Evolutionary conservation across 2,329 filamentous ascomycete genomes (phyloP).

Genomic region (Verticillium tricorpus): DNA sequence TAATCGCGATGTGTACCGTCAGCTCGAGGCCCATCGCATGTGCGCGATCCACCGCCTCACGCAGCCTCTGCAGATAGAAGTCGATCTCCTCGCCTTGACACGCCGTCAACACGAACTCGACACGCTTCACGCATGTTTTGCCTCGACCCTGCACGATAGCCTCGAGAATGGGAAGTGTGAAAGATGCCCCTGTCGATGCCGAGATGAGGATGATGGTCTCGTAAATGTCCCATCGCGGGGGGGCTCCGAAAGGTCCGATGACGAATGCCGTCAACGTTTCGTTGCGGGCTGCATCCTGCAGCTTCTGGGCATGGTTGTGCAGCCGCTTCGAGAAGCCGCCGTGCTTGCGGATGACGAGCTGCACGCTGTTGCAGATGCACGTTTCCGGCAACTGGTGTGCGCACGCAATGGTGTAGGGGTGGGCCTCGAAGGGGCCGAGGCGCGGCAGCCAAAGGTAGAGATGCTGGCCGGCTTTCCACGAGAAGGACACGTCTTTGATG

Average conservation of each 20-base stretch:
- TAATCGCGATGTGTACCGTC: conserved; percentile 50
- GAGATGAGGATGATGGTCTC: conserved; percentile 57
- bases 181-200: conserved; percentile 60
- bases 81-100: conserved; percentile 47
- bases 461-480: conserved; percentile 21
- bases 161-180: conserved; percentile 55
- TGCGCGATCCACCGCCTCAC: conserved; percentile 37
- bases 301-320: conserved; percentile 22
- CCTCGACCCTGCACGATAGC: conserved; percentile 38
- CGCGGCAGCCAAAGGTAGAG: conserved; percentile 23
- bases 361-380: conserved; percentile 54
- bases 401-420: conserved; percentile 58
- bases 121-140: conserved; percentile 43
- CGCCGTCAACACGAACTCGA: conserved; percentile 50
- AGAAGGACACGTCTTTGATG: conserved; percentile 55
- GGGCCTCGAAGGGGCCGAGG: conserved; percentile 48
- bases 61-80: conserved; percentile 49
- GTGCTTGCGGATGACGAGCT: conserved; percentile 53
- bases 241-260: conserved; percentile 51
- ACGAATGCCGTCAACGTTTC: conserved; percentile 41
- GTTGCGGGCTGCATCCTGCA: conserved; percentile 18
- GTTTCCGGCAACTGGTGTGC: conserved; percentile 43
- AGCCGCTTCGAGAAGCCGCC: conserved; percentile 52
- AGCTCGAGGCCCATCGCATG: conserved; percentile 42
- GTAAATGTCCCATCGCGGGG: conserved; percentile 52